Evolutionary conservation across 805 yeast species (phyloP).

Genomic region (Lachancea sp.): DNA sequence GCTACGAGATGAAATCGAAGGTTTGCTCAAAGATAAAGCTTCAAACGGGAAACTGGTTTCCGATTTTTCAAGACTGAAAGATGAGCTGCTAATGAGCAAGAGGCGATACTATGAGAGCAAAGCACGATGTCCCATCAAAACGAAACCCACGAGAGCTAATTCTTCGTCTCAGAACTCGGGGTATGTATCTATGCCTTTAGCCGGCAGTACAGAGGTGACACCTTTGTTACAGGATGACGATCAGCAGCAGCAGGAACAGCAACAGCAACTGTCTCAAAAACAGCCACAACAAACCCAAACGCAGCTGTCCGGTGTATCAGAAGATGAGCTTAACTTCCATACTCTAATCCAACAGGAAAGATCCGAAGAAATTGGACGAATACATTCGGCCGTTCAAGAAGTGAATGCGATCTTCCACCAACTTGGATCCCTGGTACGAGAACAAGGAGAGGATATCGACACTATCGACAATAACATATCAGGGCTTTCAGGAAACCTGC

Average conservation of each 20-base stretch:
- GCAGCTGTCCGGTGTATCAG: constrained; percentile 29
- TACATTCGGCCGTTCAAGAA: constrained; percentile 74
- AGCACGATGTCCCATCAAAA: constrained; percentile 11
- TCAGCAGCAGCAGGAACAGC: constrained; percentile 31
- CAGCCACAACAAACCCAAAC: constrained; percentile 11
- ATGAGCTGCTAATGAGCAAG: constrained; percentile 38
- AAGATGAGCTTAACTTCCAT: constrained; percentile 59
- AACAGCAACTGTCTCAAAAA: constrained; percentile 31
- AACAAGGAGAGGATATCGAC: constrained; percentile 82
- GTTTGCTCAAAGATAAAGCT: constrained; percentile 7
- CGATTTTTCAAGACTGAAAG: constrained; percentile 50
- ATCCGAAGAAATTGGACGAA: constrained; percentile 61
- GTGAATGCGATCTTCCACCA: constrained; percentile 82
- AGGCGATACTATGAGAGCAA: constrained; percentile 46
- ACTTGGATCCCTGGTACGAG: constrained; percentile 66
- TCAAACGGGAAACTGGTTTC: constrained; percentile 38
- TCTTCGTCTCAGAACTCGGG: constrained; percentile 15
- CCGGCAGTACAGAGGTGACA: constrained; percentile 31
- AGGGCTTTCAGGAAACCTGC: constrained; percentile 55
- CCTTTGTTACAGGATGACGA: constrained; percentile 37
- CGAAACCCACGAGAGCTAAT: constrained; percentile 1
- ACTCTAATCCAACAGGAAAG: constrained; percentile 62
- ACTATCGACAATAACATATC: constrained; percentile 75
- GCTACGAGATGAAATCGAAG: constrained; percentile 17
- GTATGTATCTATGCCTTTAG: constrained; percentile 21